A percentile compares a stretch with the other conserved stretches of the same genome.
phyloP scores from a whole-genome alignment of 2,329 filamentous ascomycete species.

The Diaporthe helianthi region DNA sequence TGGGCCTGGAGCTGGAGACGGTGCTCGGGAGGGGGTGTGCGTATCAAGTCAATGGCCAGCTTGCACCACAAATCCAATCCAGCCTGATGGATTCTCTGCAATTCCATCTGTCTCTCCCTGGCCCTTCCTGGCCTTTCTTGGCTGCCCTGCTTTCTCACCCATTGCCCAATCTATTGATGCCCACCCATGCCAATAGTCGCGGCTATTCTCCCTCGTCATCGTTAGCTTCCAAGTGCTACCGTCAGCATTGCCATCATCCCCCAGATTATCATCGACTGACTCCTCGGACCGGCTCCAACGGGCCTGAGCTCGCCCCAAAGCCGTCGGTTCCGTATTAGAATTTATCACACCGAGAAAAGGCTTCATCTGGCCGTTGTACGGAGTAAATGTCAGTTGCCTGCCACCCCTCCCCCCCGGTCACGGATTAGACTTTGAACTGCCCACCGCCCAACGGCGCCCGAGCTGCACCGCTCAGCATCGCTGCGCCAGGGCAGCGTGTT shows the following conservation, averaged over 20 bases:
- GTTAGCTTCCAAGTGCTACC: slow-evolving; percentile 14
- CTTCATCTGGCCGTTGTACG: too few species aligned
- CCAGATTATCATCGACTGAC: slow-evolving; percentile 23
- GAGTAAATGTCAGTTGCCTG: not conserved
- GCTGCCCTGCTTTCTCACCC: not conserved
- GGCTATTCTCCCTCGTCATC: not conserved
- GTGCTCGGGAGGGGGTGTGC: slow-evolving; percentile 6
- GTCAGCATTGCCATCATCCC: slow-evolving; percentile 15
- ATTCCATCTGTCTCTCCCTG: slow-evolving; percentile 3
- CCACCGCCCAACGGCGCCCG: not conserved
- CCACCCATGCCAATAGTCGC: not conserved
- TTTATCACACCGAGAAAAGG: not conserved
- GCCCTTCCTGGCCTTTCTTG: not conserved
- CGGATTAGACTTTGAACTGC: not conserved
- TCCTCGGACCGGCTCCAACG: slow-evolving; percentile 6
- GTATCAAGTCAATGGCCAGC: slow-evolving; percentile 9
- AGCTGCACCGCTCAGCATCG: not conserved
- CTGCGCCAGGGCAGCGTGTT: not conserved
- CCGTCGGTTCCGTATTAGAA: slow-evolving; percentile 9
- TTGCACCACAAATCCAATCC: slow-evolving; percentile 26
- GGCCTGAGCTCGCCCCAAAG: not conserved
- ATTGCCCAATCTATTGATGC: slow-evolving; percentile 11
- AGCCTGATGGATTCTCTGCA: slow-evolving; percentile 14
- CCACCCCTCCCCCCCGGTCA: not conserved
- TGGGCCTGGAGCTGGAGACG: not conserved